Conservation (phyloP, 1,284 basidiomycete genomes). For the Sparassis latifolia region DNA sequence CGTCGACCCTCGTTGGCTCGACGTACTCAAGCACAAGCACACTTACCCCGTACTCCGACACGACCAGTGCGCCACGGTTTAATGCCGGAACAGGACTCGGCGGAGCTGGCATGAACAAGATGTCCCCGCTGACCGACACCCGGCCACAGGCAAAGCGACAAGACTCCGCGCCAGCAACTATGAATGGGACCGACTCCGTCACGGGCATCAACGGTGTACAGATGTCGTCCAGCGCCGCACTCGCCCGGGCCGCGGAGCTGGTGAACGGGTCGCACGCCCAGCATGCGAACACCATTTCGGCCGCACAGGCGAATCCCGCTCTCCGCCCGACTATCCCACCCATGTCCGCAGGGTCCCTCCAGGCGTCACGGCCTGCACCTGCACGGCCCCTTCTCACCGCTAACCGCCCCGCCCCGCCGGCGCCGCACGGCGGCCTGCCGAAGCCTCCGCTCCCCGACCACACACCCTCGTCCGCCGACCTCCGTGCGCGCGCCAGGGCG, state of each 20-base stretch:
- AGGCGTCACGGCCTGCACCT: slow-evolving; percentile 51
- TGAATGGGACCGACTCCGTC: slow-evolving; percentile 33
- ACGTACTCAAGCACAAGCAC: slow-evolving; percentile 15
- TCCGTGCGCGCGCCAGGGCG: slow-evolving; percentile 53
- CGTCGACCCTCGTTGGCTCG: slow-evolving; percentile 4
- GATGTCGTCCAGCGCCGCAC: slow-evolving; percentile 36
- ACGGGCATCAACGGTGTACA: slow-evolving; percentile 30
- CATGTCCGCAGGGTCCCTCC: slow-evolving; percentile 24
- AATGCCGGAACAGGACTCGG: slow-evolving; percentile 82
- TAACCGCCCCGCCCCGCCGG: slow-evolving; percentile 43
- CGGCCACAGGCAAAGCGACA: slow-evolving; percentile 46
- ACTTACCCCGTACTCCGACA: slow-evolving; percentile 29
- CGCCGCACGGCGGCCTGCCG: slow-evolving; percentile 20
- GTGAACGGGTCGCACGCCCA: slow-evolving; percentile 56
- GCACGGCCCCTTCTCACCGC: slow-evolving; percentile 44
- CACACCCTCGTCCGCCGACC: slow-evolving; percentile 55
- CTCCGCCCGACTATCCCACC: slow-evolving; percentile 27
- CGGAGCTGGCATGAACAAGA: slow-evolving; percentile 47
- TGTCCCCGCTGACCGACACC: slow-evolving; percentile 31
- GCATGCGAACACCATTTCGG: slow-evolving; percentile 33
- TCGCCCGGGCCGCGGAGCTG: slow-evolving; percentile 49
- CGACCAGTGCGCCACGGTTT: slow-evolving; percentile 60
- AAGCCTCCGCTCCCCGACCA: slow-evolving; percentile 42
- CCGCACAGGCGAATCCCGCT: slow-evolving; percentile 16
- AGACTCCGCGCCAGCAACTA: slow-evolving; percentile 50